These are phyloP conservation scores for Acephala macrosclerotiorum DNA, from an alignment of 2,329 filamentous ascomycete genomes.

Conservation along the genomic window DNA sequence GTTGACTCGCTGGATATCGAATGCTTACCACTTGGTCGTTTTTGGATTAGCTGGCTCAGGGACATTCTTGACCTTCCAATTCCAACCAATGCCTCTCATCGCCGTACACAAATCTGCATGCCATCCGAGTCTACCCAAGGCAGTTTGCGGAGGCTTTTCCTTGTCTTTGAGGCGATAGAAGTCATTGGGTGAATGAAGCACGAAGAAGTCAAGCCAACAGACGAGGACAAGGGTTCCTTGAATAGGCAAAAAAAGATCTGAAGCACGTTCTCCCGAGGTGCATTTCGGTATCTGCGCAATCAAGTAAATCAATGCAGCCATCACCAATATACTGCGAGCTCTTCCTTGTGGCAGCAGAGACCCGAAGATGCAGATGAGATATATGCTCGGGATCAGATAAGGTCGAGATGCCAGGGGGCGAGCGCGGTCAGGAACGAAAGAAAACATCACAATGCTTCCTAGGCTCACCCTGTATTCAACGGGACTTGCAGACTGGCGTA, in stretches of 20 bases:
- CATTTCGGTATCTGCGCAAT: slow-evolving; percentile 18
- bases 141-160: slow-evolving; percentile 6
- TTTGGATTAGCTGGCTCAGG: slow-evolving; percentile 7
- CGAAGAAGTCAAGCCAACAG: slow-evolving; percentile 23
- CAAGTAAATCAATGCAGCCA: slow-evolving; percentile 13
- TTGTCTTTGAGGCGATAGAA: slow-evolving; percentile 13
- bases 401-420: slow-evolving; percentile 16
- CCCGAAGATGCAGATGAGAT: slow-evolving; percentile 18
- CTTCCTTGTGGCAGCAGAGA: slow-evolving; percentile 22
- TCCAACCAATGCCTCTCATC: slow-evolving; percentile 27
- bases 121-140: slow-evolving; percentile 16
- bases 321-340: slow-evolving; percentile 9
- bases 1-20: too few species aligned
- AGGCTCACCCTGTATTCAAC: neutral
- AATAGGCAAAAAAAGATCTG: slow-evolving; percentile 21
- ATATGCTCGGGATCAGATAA: slow-evolving; percentile 24
- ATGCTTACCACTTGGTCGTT: neutral
- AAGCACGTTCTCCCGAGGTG: slow-evolving; percentile 11
- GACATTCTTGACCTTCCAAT: slow-evolving; percentile 31
- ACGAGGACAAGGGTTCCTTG: slow-evolving; percentile 15
- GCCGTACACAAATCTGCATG: slow-evolving; percentile 15
- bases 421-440: slow-evolving; percentile 23
- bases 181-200: slow-evolving; percentile 20
- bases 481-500: neutral
- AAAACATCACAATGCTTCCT: neutral